Evolutionary conservation across 345 rosid genomes (phyloP), one percentile per base, ranked within the genome.

Genomic region (Mangifera indica): DNA sequence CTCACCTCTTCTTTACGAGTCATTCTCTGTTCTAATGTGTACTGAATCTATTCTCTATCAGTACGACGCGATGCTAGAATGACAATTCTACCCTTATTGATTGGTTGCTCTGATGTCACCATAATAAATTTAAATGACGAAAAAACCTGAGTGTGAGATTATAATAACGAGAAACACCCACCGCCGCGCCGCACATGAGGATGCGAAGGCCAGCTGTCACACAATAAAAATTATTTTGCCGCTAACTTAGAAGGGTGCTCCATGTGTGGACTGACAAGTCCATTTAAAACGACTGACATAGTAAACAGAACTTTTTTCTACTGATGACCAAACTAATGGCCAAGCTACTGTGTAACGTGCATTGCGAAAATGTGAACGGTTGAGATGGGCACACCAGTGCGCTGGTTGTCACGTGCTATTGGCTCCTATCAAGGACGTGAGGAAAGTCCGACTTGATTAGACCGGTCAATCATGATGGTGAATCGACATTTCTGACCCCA

Each of bases 161-260:
- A 44, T 7, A 45, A 64, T 64, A 22, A 45, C 34, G 11, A 4
- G 18, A 18, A 21, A 1, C 44, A 21, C 21, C 29, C 63, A 42
- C 8, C 4, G 20, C 63, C 32, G 54, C 54, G 37, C 67, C 34
- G 37, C 34, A 22, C 37, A 5, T 64, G 53, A 45, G 32, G 21
- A 2, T 6, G 55, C 8, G 14, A 13, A 21, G 45, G n/a, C 67
- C 67, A 64, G 68, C 68, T 45, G 68, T 46, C 68, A 13, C 55
- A 24, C 42, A 7, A 32, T 17, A 1, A 26, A 7, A 46, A 21
- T 14, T 6, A 3, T 25, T 7, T 10, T 25, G 56, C 14, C 12
- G 56, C 3, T 7, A 24, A 65, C 4, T 14, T 40, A 24, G 48
- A 48, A 12, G 21, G 42, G 2, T 12, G 53, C 53, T 63, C 34